Evolutionary conservation across 2,329 filamentous ascomycete genomes (phyloP).

Genomic region (Trichophyton rubrum): DNA sequence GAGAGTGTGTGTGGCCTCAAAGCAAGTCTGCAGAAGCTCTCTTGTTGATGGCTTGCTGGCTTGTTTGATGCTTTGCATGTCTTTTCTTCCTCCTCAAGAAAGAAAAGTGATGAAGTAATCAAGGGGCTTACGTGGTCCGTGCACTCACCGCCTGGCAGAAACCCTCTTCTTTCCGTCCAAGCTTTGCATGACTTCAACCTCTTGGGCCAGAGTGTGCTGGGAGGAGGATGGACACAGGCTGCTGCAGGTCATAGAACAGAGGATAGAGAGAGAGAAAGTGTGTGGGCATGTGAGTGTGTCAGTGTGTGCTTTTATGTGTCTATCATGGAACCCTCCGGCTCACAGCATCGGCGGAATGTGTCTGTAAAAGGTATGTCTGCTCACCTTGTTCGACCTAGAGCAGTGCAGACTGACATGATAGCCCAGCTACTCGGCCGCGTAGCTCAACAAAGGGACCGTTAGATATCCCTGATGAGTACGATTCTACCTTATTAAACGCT

Average conservation of each 20-base stretch:
- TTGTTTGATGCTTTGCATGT: neutral
- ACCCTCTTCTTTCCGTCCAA: neutral
- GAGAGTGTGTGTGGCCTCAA: neutral
- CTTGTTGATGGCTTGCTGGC: neutral
- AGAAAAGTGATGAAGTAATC: constrained; percentile 2
- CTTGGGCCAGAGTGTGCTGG: neutral
- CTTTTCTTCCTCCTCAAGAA: neutral
- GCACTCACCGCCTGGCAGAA: constrained; percentile 15
- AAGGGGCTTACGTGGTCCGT: constrained; percentile 10
- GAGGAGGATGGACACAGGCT: neutral
- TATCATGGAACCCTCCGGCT: constrained; percentile 17
- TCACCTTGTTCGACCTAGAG: constrained; percentile 13
- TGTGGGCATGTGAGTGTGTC: neutral
- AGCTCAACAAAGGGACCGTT: constrained; percentile 63
- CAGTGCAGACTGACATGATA: constrained; percentile 7
- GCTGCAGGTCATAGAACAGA: too few species aligned
- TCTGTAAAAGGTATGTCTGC: constrained; percentile 22
- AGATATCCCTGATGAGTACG: constrained; percentile 58
- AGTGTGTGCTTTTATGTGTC: neutral
- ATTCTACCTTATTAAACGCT: constrained; percentile 6
- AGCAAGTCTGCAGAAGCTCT: neutral
- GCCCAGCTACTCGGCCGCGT: constrained; percentile 29
- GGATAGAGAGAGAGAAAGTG: neutral
- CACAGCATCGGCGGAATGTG: constrained; percentile 25
- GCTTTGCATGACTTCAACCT: neutral